A percentile compares a stretch with the other conserved stretches of the same genome.
These are phyloP conservation scores for Nyssa sinensis DNA, from an alignment of 148 eudicot genomes.

Conservation along the genomic window DNA sequence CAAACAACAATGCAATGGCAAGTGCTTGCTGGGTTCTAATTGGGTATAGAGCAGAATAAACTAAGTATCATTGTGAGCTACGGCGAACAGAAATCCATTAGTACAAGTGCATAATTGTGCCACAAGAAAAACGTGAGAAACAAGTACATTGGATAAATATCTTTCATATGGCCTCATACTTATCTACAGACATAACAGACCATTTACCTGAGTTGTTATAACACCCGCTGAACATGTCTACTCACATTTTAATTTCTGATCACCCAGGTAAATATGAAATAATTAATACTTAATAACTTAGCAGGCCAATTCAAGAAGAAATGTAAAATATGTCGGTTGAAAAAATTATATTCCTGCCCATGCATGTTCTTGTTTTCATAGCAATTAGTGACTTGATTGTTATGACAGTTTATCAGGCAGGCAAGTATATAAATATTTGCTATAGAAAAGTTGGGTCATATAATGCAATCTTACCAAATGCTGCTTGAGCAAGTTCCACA, in stretches of 20 bases:
- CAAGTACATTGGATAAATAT: not conserved
- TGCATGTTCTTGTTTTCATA: not conserved
- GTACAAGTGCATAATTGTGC: not conserved
- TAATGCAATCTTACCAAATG: slow-evolving; percentile 61
- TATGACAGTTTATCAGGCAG: not conserved
- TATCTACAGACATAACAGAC: too few relatives aligned
- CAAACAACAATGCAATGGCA: not conserved
- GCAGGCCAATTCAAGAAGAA: not conserved
- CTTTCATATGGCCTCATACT: too few relatives aligned
- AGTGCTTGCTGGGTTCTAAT: not conserved
- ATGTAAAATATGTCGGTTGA: not conserved
- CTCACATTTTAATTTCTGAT: not conserved
- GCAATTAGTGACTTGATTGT: not conserved
- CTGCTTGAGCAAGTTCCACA: slow-evolving; percentile 95
- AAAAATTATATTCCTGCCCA: not conserved
- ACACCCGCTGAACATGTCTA: not conserved
- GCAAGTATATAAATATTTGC: not conserved
- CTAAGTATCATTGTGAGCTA: too few relatives aligned
- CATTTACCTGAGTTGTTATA: too few relatives aligned
- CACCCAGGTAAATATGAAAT: not conserved
- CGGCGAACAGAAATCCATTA: not conserved
- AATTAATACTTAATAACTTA: too few relatives aligned
- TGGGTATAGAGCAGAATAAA: too few relatives aligned
- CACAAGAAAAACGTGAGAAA: not conserved
- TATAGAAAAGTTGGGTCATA: not conserved